Conservation (phyloP, 2,329 filamentous ascomycete genomes). For the Ceratocystis lukuohia region DNA sequence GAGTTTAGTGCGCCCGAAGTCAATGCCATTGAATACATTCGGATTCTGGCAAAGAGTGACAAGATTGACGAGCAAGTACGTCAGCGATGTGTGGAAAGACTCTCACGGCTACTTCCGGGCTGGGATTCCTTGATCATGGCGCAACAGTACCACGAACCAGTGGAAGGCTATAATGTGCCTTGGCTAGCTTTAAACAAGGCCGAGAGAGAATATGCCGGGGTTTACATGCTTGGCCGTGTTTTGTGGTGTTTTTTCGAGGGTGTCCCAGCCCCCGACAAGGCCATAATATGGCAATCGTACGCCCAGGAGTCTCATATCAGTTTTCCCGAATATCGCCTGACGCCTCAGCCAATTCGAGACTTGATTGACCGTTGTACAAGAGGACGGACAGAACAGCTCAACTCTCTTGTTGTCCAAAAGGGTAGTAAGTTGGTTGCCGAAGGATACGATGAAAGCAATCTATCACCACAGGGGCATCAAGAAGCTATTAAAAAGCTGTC, state of each 20-base stretch:
- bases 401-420: slow-evolving; percentile 32
- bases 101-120: slow-evolving; percentile 33
- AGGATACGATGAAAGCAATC: neutral
- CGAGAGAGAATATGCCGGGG: slow-evolving; percentile 45
- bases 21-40: slow-evolving; percentile 44
- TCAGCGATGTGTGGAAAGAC: slow-evolving; percentile 30
- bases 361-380: slow-evolving; percentile 41
- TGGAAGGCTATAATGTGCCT: slow-evolving; percentile 40
- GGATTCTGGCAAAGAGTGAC: slow-evolving; percentile 40
- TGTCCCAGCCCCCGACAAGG: slow-evolving; percentile 42
- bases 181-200: slow-evolving; percentile 39
- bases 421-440: slow-evolving; percentile 34
- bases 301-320: slow-evolving; percentile 41
- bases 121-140: slow-evolving; percentile 32
- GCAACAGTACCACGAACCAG: slow-evolving; percentile 36
- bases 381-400: slow-evolving; percentile 35
- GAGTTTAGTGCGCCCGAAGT: slow-evolving; percentile 48
- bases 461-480: slow-evolving; percentile 25
- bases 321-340: slow-evolving; percentile 39
- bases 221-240: slow-evolving; percentile 49
- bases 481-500: slow-evolving; percentile 25
- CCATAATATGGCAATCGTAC: slow-evolving; percentile 47
- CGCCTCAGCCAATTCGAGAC: slow-evolving; percentile 33
- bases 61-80: slow-evolving; percentile 30
- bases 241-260: slow-evolving; percentile 52